Evolutionary conservation across 495 filamentous ascomycete genomes (phyloP).

Genomic region (Penicillium pulvis): DNA sequence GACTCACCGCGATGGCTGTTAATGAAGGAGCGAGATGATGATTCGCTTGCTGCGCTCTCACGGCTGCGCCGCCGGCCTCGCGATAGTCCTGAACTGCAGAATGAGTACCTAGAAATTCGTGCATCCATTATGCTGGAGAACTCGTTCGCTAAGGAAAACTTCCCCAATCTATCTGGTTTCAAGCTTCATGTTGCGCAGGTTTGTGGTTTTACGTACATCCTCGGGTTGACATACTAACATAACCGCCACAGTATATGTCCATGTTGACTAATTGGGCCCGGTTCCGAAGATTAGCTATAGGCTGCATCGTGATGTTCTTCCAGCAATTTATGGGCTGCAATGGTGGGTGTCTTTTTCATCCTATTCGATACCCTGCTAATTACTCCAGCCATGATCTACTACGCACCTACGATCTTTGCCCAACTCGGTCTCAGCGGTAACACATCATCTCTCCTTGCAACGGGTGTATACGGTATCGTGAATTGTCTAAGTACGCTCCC

Average conservation of each 20-base stretch:
- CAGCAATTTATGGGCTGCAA: slow-evolving; percentile 73
- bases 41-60: slow-evolving; percentile 69
- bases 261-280: slow-evolving; percentile 72
- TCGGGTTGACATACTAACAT: slow-evolving; percentile 4
- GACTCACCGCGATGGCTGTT: slow-evolving; percentile 81
- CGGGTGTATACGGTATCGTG: slow-evolving; percentile 78
- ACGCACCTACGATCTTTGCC: slow-evolving; percentile 74
- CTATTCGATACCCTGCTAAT: background rate
- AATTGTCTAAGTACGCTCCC: slow-evolving; percentile 75
- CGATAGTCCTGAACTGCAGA: slow-evolving; percentile 63
- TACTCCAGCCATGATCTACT: slow-evolving; percentile 67
- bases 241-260: slow-evolving; percentile 54
- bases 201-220: background rate
- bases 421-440: slow-evolving; percentile 65
- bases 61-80: slow-evolving; percentile 56
- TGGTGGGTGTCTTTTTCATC: slow-evolving; percentile 22
- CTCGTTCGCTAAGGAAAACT: slow-evolving; percentile 68
- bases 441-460: slow-evolving; percentile 70
- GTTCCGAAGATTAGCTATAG: slow-evolving; percentile 73
- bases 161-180: slow-evolving; percentile 63
- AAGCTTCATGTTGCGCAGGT: slow-evolving; percentile 46
- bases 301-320: slow-evolving; percentile 78
- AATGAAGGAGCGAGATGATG: slow-evolving; percentile 70
- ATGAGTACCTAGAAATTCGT: slow-evolving; percentile 82
- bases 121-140: slow-evolving; percentile 81